Evolutionary conservation across 805 yeast species (phyloP).

Genomic region (Metschnikowia vanudenii): DNA sequence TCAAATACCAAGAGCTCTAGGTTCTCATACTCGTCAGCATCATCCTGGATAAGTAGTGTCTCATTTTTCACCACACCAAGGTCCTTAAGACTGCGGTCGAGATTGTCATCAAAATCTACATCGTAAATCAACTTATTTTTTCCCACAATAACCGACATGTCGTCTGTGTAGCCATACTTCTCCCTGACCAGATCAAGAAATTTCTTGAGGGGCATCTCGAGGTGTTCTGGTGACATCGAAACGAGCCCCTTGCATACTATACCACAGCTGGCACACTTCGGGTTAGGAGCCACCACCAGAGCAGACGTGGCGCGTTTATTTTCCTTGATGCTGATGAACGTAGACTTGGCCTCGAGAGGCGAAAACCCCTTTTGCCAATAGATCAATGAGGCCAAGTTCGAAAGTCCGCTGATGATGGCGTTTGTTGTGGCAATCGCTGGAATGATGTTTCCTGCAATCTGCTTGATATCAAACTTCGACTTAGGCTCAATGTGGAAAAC

Average conservation of each 20-base stretch:
- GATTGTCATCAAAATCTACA: slow-evolving; percentile 82
- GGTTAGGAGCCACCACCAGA: slow-evolving; percentile 57
- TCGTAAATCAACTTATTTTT: slow-evolving; percentile 70
- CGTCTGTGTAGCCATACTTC: slow-evolving; percentile 52
- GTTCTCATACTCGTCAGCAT: slow-evolving; percentile 62
- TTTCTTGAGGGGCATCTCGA: slow-evolving; percentile 41
- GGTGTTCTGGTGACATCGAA: slow-evolving; percentile 37
- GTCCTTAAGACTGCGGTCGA: slow-evolving; percentile 44
- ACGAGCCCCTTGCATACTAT: slow-evolving; percentile 35
- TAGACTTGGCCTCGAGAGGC: slow-evolving; percentile 27
- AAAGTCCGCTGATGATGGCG: slow-evolving; percentile 90
- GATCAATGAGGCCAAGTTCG: slow-evolving; percentile 68
- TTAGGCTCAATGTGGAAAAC: slow-evolving; percentile 69
- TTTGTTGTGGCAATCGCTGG: slow-evolving; percentile 99
- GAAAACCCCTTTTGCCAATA: slow-evolving; percentile 40
- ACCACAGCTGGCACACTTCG: slow-evolving; percentile 67
- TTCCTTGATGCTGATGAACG: slow-evolving; percentile 44
- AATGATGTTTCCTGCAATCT: slow-evolving; percentile 95
- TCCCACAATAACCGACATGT: slow-evolving; percentile 60
- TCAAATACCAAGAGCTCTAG: slow-evolving; percentile 57
- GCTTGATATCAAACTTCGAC: slow-evolving; percentile 84
- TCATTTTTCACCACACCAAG: slow-evolving; percentile 59
- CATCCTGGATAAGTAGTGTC: slow-evolving; percentile 72
- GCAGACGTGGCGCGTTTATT: slow-evolving; percentile 69
- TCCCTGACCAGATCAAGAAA: slow-evolving; percentile 50